These are phyloP conservation scores for Aspergillus caelatus DNA, from an alignment of 2,329 filamentous ascomycete species.

Conservation along the genomic window DNA sequence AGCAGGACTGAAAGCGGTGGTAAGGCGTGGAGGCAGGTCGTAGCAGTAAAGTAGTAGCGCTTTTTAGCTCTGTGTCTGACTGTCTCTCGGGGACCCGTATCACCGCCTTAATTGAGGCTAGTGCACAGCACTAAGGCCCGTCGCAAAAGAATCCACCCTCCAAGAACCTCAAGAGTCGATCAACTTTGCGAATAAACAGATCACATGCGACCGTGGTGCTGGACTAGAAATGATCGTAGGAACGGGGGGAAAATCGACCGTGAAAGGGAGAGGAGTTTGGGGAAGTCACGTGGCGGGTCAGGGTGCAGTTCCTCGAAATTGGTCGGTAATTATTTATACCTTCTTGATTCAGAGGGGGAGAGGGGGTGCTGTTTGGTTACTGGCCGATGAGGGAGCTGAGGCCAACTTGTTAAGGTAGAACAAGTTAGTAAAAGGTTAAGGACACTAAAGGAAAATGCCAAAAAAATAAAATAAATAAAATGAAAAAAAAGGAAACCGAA, in stretches of 20 bases:
- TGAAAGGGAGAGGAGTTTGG: conserved; percentile 13
- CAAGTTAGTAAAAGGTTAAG: background rate
- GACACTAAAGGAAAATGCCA: background rate
- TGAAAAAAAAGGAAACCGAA: background rate
- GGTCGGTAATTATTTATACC: conserved; percentile 1
- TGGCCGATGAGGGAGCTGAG: background rate
- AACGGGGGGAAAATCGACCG: conserved; percentile 1
- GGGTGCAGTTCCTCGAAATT: conserved; percentile 11
- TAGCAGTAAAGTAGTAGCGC: conserved; percentile 11
- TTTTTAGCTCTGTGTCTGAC: conserved; percentile 23
- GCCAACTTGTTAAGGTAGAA: background rate
- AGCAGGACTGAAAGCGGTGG: conserved; percentile 11
- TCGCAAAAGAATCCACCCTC: conserved; percentile 17
- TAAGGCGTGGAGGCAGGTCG: conserved; percentile 17
- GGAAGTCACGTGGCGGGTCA: conserved; percentile 20
- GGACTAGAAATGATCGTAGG: conserved; percentile 16
- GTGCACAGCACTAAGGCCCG: conserved; percentile 26
- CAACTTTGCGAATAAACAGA: conserved; percentile 11
- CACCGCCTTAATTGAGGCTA: conserved; percentile 30
- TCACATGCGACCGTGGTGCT: conserved; percentile 14
- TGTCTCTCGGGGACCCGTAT: conserved; percentile 20
- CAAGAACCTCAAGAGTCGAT: conserved; percentile 9
- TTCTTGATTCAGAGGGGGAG: background rate
- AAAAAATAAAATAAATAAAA: background rate
- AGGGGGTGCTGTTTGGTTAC: background rate